Conservation (phyloP, 495 filamentous ascomycete genomes). For the Penicillium psychrofluorescens region DNA sequence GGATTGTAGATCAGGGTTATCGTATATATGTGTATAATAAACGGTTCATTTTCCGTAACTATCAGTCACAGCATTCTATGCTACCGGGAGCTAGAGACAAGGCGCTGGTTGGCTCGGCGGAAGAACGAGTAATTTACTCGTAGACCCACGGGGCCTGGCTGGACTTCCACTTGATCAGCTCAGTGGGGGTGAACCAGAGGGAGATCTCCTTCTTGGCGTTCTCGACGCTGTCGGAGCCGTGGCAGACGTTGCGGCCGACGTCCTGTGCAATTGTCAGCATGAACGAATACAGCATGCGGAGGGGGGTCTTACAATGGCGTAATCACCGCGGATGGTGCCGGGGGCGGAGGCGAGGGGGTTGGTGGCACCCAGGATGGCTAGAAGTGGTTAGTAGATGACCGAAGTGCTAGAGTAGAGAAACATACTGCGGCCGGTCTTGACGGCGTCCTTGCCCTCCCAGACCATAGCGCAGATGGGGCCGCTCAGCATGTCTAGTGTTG, state of each 20-base stretch:
- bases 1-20: neutral
- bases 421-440: slow-evolving; percentile 82
- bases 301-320: slow-evolving; percentile 46
- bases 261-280: slow-evolving; percentile 41
- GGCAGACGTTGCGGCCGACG: slow-evolving; percentile 98
- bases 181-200: slow-evolving; percentile 88
- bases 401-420: no score
- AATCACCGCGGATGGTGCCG: slow-evolving; percentile 95
- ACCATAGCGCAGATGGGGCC: slow-evolving; percentile 98
- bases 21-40: no score
- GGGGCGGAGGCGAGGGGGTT: slow-evolving; percentile 91
- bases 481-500: slow-evolving; percentile 77
- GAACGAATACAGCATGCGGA: no score
- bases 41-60: slow-evolving; percentile 23
- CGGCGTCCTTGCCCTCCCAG: slow-evolving; percentile 94
- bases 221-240: slow-evolving; percentile 97
- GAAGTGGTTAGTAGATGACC: no score
- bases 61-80: slow-evolving; percentile 17
- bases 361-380: slow-evolving; percentile 84
- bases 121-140: slow-evolving; percentile 52
- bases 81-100: slow-evolving; percentile 4
- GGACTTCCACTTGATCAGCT: slow-evolving; percentile 73
- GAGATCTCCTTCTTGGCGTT: slow-evolving; percentile 98
- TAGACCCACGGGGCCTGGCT: slow-evolving; percentile 87
- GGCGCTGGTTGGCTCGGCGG: slow-evolving; percentile 11